Evolutionary conservation across 140 eudicot genomes (phyloP).

Genomic region (Anethum foeniculum): DNA sequence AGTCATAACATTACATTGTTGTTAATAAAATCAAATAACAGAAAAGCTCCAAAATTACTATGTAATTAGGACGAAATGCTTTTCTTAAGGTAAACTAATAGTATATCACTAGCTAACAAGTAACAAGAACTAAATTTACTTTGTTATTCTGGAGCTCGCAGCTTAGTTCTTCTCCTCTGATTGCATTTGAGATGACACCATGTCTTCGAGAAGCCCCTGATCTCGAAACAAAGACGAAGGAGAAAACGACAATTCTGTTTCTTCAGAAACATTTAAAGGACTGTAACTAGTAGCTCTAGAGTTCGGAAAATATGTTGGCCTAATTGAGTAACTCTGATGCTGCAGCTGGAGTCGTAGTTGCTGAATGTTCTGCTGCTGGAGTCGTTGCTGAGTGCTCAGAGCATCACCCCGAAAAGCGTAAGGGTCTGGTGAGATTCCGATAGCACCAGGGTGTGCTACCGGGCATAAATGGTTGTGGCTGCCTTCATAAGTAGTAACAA

Average conservation of each 20-base stretch:
- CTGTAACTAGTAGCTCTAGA: conserved; percentile 26
- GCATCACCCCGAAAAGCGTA: conserved; percentile 22
- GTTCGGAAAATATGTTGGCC: conserved; percentile 24
- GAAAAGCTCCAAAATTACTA: background rate
- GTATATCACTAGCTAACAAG: background rate
- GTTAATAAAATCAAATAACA: background rate
- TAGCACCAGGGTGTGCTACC: conserved; percentile 50
- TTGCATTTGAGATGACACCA: conserved; percentile 37
- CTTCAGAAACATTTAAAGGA: conserved; percentile 29
- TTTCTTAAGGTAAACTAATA: background rate
- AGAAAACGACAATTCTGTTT: conserved; percentile 35
- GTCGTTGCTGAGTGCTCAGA: background rate
- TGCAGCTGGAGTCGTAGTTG: conserved; percentile 27
- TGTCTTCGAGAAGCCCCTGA: conserved; percentile 81
- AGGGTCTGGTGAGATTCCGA: conserved; percentile 40
- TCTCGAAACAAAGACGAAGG: conserved; percentile 44
- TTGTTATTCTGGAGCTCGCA: background rate
- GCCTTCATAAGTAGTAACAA: conserved; percentile 86
- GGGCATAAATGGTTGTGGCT: conserved; percentile 78
- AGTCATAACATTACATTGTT: background rate
- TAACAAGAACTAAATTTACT: background rate
- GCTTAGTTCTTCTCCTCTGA: conserved; percentile 32
- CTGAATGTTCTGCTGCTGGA: conserved; percentile 31
- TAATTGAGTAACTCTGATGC: conserved; percentile 20
- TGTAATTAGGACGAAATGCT: background rate